Base-by-base conservation (phyloP, 2,329 filamentous ascomycete genomes). In the Cercospora sp. region DNA sequence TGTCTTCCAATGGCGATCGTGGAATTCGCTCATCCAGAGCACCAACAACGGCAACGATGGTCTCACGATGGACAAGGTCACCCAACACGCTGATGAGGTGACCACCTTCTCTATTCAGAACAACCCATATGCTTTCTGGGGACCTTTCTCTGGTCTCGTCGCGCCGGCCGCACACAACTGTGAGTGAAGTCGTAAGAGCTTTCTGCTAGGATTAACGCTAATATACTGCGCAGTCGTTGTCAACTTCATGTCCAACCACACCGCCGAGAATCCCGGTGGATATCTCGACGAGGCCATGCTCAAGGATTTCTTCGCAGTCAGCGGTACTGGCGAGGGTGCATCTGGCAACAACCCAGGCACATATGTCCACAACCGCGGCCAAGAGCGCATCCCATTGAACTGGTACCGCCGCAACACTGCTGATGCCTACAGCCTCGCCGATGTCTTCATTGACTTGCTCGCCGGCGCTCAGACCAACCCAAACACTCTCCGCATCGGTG, bases 101-200 rank as follows among this genome's bases (percentile, higher is more conserved):
- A 57, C 59, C 60, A 63, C 76, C 13, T 67, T 76, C 18, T 74
- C 71, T 31, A 72, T 78, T 20, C 64, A 68, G 16, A 73, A 65
- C 63, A 79, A 79, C 65, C 74, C 76, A 12, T 77, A 78, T 64
- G 77, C 72, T 69, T 78, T 77, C 71, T 70, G 69, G 30, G 72
- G 70, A 2, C 73, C 72, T 5, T 76, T 77, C 69, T 68, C 72
- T 3, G 70, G 73, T 1, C 63, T 73, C 13, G 72, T 76, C 12
- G 57, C 60, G 9, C 72, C 73, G 1, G 72, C 69, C 0, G 74
- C 73, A 3, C 61, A 65, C 64, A 61, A 65, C 42, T 65, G 65
- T 74, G 48, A 70, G 70, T 31, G 67, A 68, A 70, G 72, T 73
- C 69, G 67, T 71, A 64, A 71, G 64, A 26, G 1, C 5, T 20